These are phyloP conservation scores for Diaporthe australafricana DNA, from an alignment of 2,329 filamentous ascomycete genomes.

Conservation along the genomic window DNA sequence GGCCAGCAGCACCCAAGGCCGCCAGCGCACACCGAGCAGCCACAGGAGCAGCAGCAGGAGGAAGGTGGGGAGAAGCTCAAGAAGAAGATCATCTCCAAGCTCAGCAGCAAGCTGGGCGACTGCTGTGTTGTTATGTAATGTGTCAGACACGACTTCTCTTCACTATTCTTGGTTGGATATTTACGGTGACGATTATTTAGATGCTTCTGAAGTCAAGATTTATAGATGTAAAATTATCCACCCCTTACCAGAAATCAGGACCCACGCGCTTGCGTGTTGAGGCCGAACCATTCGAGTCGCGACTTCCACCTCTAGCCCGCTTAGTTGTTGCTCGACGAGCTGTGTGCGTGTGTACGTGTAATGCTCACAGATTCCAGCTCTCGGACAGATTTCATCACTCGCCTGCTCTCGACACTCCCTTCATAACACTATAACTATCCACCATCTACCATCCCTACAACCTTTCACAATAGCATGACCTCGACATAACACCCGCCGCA, in stretches of 20 bases:
- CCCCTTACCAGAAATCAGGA: no score
- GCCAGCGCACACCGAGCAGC: conserved; percentile 47
- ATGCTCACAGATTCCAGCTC: no score
- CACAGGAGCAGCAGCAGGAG: conserved; percentile 54
- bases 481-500: background rate
- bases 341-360: background rate
- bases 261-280: background rate
- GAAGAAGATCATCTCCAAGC: conserved; percentile 68
- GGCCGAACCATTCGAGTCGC: background rate
- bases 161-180: background rate
- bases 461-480: background rate
- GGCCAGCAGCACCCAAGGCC: conserved; percentile 51
- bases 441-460: background rate
- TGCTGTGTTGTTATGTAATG: conserved; percentile 73
- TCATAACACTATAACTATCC: background rate
- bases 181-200: background rate
- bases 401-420: background rate
- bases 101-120: conserved; percentile 72
- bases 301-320: background rate
- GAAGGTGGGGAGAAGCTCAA: conserved; percentile 70
- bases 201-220: background rate
- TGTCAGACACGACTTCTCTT: background rate
- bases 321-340: background rate
- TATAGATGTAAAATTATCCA: background rate
- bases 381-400: background rate